Conservation (phyloP, 192 early-diverging fungal species). For the Rhizophagus prolifer region DNA sequence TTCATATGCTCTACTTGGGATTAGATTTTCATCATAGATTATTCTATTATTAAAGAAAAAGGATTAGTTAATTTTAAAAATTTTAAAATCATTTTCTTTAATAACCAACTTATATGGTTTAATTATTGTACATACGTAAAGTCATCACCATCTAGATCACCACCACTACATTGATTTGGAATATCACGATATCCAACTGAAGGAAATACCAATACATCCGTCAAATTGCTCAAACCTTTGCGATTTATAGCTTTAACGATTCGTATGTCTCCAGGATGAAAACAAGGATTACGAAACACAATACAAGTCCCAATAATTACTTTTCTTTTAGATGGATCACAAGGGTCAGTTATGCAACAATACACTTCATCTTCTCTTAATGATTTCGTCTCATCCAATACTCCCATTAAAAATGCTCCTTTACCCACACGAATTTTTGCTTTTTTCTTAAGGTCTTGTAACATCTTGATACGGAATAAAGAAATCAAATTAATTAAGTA, state of each 20-base stretch:
- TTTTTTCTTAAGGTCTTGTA: slow-evolving; percentile 50
- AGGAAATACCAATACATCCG: slow-evolving; percentile 76
- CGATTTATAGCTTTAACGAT: slow-evolving; percentile 58
- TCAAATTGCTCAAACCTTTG: slow-evolving; percentile 43
- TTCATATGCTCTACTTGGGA: slow-evolving; percentile 38
- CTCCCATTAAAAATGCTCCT: slow-evolving; percentile 55
- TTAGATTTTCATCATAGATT: slow-evolving; percentile 55
- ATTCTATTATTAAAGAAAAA: slow-evolving; percentile 34
- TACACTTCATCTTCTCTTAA: slow-evolving; percentile 51
- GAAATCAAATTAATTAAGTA: slow-evolving; percentile 47
- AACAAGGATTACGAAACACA: slow-evolving; percentile 59
- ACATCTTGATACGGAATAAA: slow-evolving; percentile 43
- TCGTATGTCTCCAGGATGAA: slow-evolving; percentile 65
- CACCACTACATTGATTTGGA: slow-evolving; percentile 76
- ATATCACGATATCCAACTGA: slow-evolving; percentile 64
- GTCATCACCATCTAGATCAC: slow-evolving; percentile 82
- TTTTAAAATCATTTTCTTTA: neutral
- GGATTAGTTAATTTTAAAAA: neutral
- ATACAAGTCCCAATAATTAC: slow-evolving; percentile 45
- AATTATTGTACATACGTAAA: slow-evolving; percentile 47
- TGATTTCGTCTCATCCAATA: slow-evolving; percentile 49
- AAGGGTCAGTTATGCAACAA: slow-evolving; percentile 42
- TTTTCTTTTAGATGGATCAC: slow-evolving; percentile 14
- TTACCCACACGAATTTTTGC: slow-evolving; percentile 55
- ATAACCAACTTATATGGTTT: neutral